Evolutionary conservation across 2,329 filamentous ascomycete species (phyloP).

Genomic region (Cladosporium halotolerans): DNA sequence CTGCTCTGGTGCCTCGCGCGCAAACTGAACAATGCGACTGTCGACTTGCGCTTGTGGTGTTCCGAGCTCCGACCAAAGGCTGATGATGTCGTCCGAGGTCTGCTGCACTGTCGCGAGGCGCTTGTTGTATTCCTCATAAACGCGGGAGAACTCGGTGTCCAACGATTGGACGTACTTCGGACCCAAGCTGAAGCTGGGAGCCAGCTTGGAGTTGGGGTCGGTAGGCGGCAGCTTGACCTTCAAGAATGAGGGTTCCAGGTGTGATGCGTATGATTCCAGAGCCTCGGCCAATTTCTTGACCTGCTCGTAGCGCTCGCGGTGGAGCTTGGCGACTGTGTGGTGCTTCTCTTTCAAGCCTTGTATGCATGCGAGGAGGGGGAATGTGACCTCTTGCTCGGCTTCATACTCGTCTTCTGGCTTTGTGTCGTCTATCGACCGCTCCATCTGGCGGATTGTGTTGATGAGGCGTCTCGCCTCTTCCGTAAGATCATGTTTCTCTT

Average conservation of each 20-base stretch:
- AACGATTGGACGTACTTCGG: constrained; percentile 78
- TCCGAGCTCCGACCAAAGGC: constrained; percentile 91
- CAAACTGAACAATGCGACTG: constrained; percentile 75
- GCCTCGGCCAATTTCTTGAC: constrained; percentile 93
- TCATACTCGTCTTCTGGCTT: constrained; percentile 59
- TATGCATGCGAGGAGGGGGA: constrained; percentile 74
- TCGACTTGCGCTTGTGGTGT: constrained; percentile 93
- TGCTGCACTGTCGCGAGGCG: constrained; percentile 70
- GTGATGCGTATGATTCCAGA: constrained; percentile 91
- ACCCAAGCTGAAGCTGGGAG: constrained; percentile 87
- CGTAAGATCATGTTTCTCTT: constrained; percentile 86
- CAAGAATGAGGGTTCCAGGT: constrained; percentile 85
- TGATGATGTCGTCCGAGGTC: constrained; percentile 77
- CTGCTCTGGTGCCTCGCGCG: constrained; percentile 86
- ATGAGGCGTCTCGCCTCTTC: constrained; percentile 84
- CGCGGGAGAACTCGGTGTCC: constrained; percentile 83
- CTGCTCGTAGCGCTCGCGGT: constrained; percentile 89
- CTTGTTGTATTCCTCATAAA: constrained; percentile 93
- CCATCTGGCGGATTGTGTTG: constrained; percentile 86
- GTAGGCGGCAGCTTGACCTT: constrained; percentile 79
- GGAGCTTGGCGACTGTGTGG: constrained; percentile 67
- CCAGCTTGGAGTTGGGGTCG: constrained; percentile 65
- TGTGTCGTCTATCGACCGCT: constrained; percentile 75
- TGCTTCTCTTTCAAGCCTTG: constrained; percentile 81
- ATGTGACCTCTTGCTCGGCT: constrained; percentile 67